A percentile compares a stretch with the other conserved stretches of the same genome.
Evolutionary conservation across 306 rosid species (phyloP).

Genomic region (Rosa multiflora): DNA sequence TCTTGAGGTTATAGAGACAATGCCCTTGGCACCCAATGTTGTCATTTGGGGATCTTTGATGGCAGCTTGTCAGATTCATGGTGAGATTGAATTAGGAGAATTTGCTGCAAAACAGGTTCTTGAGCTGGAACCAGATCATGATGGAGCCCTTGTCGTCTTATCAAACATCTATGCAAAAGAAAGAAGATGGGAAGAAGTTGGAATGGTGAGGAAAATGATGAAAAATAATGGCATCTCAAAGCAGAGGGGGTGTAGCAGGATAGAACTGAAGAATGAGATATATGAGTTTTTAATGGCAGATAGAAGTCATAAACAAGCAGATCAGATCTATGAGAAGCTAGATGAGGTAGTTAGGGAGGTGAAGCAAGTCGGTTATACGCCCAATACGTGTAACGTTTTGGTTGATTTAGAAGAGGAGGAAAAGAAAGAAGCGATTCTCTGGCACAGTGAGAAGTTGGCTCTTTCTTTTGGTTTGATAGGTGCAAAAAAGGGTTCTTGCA

Average conservation of each 20-base stretch:
- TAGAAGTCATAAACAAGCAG: constrained; percentile 61
- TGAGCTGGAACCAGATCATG: constrained; percentile 67
- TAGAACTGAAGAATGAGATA: constrained; percentile 60
- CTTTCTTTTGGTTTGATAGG: constrained; percentile 65
- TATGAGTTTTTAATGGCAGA: constrained; percentile 79
- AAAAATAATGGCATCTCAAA: constrained; percentile 54
- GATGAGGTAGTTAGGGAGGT: constrained; percentile 61
- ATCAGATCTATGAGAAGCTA: constrained; percentile 65
- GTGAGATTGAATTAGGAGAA: constrained; percentile 74
- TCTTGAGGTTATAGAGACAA: constrained; percentile 67
- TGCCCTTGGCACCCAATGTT: constrained; percentile 77
- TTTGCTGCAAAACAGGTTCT: constrained; percentile 74
- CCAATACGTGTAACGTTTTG: constrained; percentile 48
- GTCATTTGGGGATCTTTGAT: constrained; percentile 89
- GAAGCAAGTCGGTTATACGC: constrained; percentile 64
- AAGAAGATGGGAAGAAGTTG: constrained; percentile 76
- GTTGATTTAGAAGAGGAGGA: constrained; percentile 78
- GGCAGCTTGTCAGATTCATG: constrained; percentile 74
- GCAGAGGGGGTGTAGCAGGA: constrained; percentile 74
- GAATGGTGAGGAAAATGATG: constrained; percentile 64
- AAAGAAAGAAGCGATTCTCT: constrained; percentile 60
- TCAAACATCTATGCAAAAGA: constrained; percentile 81
- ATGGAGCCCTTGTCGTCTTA: constrained; percentile 76
- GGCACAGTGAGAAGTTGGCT: constrained; percentile 91
- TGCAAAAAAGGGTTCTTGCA: constrained; percentile 36